Evolutionary conservation across 768 basidiomycete genomes (phyloP).

Genomic region (Erythrobasidium yunnanense): DNA sequence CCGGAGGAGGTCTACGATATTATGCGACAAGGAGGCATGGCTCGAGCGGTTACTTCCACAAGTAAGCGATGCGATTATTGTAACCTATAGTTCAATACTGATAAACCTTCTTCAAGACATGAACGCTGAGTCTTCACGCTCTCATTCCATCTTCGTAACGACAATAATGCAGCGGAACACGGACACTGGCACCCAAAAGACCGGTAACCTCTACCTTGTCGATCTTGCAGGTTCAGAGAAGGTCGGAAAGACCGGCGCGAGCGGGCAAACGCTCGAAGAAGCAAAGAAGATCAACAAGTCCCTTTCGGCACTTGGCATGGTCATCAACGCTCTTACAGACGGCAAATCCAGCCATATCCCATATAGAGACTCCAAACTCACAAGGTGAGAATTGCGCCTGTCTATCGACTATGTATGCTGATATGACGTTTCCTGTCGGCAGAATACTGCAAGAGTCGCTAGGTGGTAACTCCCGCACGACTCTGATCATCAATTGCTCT

Average conservation of each 20-base stretch:
- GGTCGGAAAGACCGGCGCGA: constrained; percentile 97
- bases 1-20: constrained; percentile 95
- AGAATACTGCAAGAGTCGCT: constrained; percentile 95
- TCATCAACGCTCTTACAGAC: constrained; percentile 96
- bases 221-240: constrained; percentile 98
- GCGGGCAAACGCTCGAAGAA: constrained; percentile 95
- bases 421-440: neutral
- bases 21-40: constrained; percentile 88
- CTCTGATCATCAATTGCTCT: constrained; percentile 98
- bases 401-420: neutral
- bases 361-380: constrained; percentile 97
- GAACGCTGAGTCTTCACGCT: constrained; percentile 98
- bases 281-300: constrained; percentile 99
- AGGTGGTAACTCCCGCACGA: constrained; percentile 87
- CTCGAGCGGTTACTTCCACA: constrained; percentile 83
- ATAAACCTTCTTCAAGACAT: constrained; percentile 55
- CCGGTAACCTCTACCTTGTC: constrained; percentile 90
- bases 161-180: constrained; percentile 94
- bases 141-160: constrained; percentile 97
- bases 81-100: neutral
- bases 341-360: constrained; percentile 90
- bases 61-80: constrained; percentile 50
- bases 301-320: constrained; percentile 93
- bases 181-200: constrained; percentile 89
- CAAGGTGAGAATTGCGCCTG: constrained; percentile 44